Evolutionary conservation across 2,329 filamentous ascomycete species (phyloP).

Genomic region (Colletotrichum eleusines): DNA sequence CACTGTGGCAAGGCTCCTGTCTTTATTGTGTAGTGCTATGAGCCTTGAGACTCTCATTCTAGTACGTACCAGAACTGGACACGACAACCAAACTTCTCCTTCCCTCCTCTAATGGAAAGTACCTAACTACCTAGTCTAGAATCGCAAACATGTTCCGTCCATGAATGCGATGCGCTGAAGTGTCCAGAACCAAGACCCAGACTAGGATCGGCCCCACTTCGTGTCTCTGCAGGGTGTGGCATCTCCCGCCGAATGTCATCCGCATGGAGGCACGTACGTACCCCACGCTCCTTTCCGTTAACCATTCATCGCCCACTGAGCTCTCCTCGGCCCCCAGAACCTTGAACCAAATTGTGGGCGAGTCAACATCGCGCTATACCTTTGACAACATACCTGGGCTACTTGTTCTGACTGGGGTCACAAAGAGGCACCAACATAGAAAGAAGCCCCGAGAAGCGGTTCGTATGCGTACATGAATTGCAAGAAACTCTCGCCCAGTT

Average conservation of each 20-base stretch:
- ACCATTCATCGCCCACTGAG: not conserved
- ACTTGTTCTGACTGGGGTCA: not conserved
- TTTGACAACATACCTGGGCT: not conserved
- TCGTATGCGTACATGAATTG: not conserved
- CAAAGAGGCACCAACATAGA: not conserved
- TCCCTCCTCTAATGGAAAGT: not conserved
- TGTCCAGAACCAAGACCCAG: constrained; percentile 52
- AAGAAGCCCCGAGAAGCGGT: not conserved
- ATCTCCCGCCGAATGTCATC: constrained; percentile 1
- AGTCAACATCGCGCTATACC: not conserved
- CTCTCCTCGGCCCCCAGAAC: not conserved
- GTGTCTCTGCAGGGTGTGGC: not conserved
- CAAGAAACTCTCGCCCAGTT: not conserved
- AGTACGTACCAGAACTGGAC: constrained; percentile 11
- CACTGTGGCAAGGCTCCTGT: constrained; percentile 17
- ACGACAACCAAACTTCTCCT: not conserved
- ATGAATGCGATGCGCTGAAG: constrained; percentile 16
- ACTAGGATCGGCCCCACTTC: constrained; percentile 13
- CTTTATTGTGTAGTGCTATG: not conserved
- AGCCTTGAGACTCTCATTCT: not conserved
- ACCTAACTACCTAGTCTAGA: not conserved
- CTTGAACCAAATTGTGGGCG: not conserved
- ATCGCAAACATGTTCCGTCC: constrained; percentile 10
- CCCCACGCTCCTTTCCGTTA: not conserved
- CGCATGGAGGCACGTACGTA: not conserved